Base-by-base conservation (phyloP, 2,329 filamentous ascomycete genomes). In the Remersonia thermophila region DNA sequence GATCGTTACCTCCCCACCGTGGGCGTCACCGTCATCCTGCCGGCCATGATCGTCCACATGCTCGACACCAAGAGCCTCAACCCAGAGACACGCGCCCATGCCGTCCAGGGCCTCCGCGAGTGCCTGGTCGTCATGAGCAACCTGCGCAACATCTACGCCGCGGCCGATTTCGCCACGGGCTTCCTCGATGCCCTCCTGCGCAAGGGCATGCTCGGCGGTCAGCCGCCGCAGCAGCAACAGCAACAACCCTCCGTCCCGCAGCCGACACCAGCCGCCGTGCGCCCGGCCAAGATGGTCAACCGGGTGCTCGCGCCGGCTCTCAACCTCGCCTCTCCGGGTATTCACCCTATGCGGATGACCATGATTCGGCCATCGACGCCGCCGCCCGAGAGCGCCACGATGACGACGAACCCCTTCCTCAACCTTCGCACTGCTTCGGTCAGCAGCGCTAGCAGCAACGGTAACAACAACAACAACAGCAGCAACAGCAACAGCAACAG, bases 131-230 rank as follows among this genome's bases (percentile, higher is more conserved):
- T 94, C 40, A 82, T 95, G 67, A 79, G 86, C 55, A 80, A 80
- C 44, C 69, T 96, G 13, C 77, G 86, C 27, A 85, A 94, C 52
- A 83, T 86, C 20, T 95, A 96, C 52, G 79, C 86, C 0, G 86
- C 87, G 0, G 89, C 89, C n/a, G 87, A 95, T 57, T 94, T 91
- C 51, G 86, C 85, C n/a, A 89, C 83, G 1, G 83, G 83, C 2
- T 95, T 95, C 63, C 69, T 95, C n/a, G 84, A 93, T 54, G 85
- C 86, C 1, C 85, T 86, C 1, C 81, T 83, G 38, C 86, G 91
- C 43, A 77, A 71, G 60, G 34, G 46, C 47, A 9, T 47, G 49
- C 11, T 55, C 45, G 20, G 37, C 47, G 47, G 44, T 12, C 53
- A 52, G 35, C 33, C 38, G 5, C 41, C 42, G 6, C 36, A 35